Percentiles rank a stretch among this genome's conserved stretches.
phyloP scores from a whole-genome alignment of 2,329 filamentous ascomycete species.

The Colletotrichum godetiae region DNA sequence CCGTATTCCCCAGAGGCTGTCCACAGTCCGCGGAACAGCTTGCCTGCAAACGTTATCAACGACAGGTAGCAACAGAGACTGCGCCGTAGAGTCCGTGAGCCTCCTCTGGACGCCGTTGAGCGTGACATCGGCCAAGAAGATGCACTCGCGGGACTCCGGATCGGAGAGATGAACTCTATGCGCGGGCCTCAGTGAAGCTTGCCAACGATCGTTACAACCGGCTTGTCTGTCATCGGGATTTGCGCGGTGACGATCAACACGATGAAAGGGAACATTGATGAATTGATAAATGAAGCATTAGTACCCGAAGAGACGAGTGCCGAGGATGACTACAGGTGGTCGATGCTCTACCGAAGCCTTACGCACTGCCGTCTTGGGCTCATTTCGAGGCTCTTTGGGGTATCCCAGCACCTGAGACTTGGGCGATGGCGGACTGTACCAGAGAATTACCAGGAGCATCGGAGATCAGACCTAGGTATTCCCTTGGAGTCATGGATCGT shows the following conservation, averaged over 20 bases:
- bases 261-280: neutral
- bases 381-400: neutral
- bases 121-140: constrained; percentile 5
- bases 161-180: constrained; percentile 1
- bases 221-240: neutral
- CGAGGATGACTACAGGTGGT: neutral
- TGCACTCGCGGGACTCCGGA: neutral
- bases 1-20: neutral
- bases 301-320: neutral
- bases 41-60: neutral
- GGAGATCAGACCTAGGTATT: neutral
- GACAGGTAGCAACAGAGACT: neutral
- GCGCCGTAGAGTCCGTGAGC: neutral
- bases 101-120: neutral
- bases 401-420: neutral
- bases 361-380: neutral
- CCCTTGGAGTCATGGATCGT: neutral
- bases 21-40: neutral
- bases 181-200: neutral
- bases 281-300: neutral
- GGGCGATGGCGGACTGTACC: neutral
- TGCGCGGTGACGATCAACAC: neutral
- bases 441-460: neutral
- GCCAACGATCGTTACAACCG: neutral
- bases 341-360: neutral